Evolutionary conservation across 148 eudicot species (phyloP), one percentile per base, ranked within the genome.

Genomic region (Euryodendron excelsum): DNA sequence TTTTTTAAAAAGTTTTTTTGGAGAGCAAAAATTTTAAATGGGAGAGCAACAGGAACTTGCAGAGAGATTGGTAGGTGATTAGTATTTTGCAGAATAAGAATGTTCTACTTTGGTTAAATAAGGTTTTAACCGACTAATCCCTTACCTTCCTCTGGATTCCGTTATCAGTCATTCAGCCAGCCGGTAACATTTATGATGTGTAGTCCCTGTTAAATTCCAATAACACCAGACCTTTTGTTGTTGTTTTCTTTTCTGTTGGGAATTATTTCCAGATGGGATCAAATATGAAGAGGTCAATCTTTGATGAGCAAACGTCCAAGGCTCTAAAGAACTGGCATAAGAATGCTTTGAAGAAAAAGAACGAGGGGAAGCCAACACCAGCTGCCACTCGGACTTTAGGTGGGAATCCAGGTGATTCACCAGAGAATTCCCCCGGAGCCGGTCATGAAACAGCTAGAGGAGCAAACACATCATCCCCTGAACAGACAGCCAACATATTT

Each of bases 241-340:
- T 75, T 18, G 2, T 48, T 12, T 14, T 20, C 23, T 73, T 36
- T 23, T 9, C 23, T 36, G 30, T 23, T 33, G 56, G 75, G 52
- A 48, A 34, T n/a, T n/a, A n/a, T 44, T 80, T 75, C 5, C 82
- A 95, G 99, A 96, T 96, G 99, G 99, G 99, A 79, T 93, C 98
- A 76, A 85, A 82, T 17, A 96, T 96, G 96, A 96, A 96, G 83
- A 85, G 81, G 79, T 85, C 98, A 3, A 89, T 96, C 10, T 96
- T 96, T 53, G 99, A 96, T 30, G 99, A 90, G 34, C 93, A 96
- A 84, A 96, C 99, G 4, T 85, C 93, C 44, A 90, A 91, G 81
- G 97, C 99, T 47, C 80, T 93, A 37, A 86, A 62, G 88, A 86
- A 82, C 44, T 96, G 99, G 98, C 92, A 88, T 21, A 86, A 87